A percentile compares a stretch with the other conserved stretches of the same genome.
Conservation (phyloP, 2,329 filamentous ascomycete species). For the Botrytis fabae region DNA sequence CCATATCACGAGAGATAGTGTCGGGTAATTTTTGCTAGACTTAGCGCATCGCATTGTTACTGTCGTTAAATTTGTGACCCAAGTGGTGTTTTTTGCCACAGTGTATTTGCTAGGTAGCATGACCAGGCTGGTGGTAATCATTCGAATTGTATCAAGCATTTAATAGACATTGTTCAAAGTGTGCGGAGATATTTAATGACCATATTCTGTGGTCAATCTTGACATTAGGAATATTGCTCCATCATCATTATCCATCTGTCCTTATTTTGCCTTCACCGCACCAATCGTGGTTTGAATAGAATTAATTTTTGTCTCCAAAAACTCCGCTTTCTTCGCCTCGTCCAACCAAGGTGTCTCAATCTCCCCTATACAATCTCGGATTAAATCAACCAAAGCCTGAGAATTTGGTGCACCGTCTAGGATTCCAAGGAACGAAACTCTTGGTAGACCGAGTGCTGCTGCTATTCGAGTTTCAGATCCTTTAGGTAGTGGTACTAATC, state of each 20-base stretch:
- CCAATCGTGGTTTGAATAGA: slow-evolving; percentile 43
- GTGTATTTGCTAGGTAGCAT: not conserved
- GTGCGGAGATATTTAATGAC: not conserved
- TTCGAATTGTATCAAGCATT: not conserved
- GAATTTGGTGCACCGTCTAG: slow-evolving; percentile 56
- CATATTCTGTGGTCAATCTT: not conserved
- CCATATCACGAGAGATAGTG: not conserved
- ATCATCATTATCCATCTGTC: too few species aligned
- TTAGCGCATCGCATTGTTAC: not conserved
- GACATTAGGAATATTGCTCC: not conserved
- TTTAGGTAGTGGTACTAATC: slow-evolving; percentile 63
- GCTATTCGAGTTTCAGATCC: slow-evolving; percentile 59
- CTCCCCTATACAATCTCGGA: slow-evolving; percentile 52
- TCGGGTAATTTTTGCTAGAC: not conserved
- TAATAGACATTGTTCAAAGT: not conserved
- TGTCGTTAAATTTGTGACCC: not conserved
- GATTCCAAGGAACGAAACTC: slow-evolving; percentile 65
- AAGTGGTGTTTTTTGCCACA: not conserved
- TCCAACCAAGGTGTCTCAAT: slow-evolving; percentile 59
- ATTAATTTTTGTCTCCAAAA: slow-evolving; percentile 51
- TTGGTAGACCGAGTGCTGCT: slow-evolving; percentile 58
- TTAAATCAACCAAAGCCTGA: slow-evolving; percentile 57
- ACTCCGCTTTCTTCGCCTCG: slow-evolving; percentile 44
- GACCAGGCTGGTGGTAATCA: not conserved
- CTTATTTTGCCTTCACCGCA: not conserved